Base-by-base conservation (phyloP, 1,139 yeast genomes). In the Chernovozyma aurita region DNA sequence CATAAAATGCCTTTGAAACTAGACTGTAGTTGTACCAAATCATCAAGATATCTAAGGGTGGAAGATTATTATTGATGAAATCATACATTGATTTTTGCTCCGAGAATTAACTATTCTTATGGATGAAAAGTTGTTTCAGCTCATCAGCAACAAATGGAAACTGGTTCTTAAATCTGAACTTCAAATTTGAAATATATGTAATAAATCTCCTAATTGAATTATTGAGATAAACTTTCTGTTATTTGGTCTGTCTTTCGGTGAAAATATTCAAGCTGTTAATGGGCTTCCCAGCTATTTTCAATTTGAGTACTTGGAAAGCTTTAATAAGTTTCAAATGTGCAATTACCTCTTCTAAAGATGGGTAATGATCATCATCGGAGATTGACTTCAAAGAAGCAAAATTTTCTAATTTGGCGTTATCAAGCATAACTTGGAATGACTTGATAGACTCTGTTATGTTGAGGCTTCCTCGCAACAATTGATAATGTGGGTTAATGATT, bases 11-110 rank as follows among this genome's bases (percentile, higher is more conserved):
- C 20, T 45, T 44, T 3, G 55, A 48, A 31, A 48, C 42, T 30
- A 47, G 37, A 15, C 44, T 31, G 32, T 51, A 52, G 26, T 52
- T 43, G 44, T 67, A 70, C 73, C 73, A 67, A 2, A 67, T 63
- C 61, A 66, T 52, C n/a, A 66, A 37, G 3, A 67, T 58, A 41
- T 65, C 72, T 31, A 64, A 43, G 2, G 68, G 69, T 1, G 70
- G 69, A 14, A 24, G 11, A n/a, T 24, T 30, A 12, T 31, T 13
- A 29, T 29, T 28, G 29, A 35, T 21, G 15, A 15, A 36, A 3
- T 32, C 33, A 16, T 18, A 15, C 24, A 36, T 13, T 6, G 18
- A 8, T n/a, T 13, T 20, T 6, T 26, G 6, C 6, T 7, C 11
- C 4, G 30, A 18, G 18, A 17, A 30, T 7, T 17, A 11, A 18